Conservation (phyloP, 2,329 filamentous ascomycete species). For the Kalmusia sp. region DNA sequence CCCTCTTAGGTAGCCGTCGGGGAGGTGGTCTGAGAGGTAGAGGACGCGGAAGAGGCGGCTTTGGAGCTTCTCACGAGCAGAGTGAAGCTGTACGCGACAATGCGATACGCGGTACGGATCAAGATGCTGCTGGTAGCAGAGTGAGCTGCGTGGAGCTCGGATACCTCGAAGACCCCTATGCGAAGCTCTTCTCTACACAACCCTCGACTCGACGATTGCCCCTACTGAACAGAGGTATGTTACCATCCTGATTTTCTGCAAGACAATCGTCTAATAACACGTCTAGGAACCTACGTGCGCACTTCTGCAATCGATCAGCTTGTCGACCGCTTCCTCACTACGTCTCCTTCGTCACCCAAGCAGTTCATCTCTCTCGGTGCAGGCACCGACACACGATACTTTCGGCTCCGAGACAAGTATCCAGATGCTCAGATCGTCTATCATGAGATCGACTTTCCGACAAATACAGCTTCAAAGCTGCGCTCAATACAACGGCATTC, state of each 20-base stretch:
- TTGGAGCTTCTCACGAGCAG: constrained; percentile 32
- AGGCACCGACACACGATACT: constrained; percentile 89
- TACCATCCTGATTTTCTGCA: neutral
- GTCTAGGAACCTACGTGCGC: constrained; percentile 85
- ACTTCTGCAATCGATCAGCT: constrained; percentile 83
- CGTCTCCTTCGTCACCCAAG: constrained; percentile 51
- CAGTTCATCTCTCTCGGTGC: constrained; percentile 94
- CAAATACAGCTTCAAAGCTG: constrained; percentile 74
- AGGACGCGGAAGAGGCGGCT: constrained; percentile 48
- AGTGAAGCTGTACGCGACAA: constrained; percentile 65
- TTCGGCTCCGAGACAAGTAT: constrained; percentile 69
- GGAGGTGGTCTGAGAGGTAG: constrained; percentile 56
- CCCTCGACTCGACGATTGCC: constrained; percentile 73
- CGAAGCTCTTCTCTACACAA: constrained; percentile 69
- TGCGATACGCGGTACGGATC: constrained; percentile 86
- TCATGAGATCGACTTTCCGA: constrained; percentile 90
- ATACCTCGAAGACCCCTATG: constrained; percentile 85
- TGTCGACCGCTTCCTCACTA: constrained; percentile 72
- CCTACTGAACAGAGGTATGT: constrained; percentile 87
- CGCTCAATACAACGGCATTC: constrained; percentile 43
- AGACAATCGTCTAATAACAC: constrained; percentile 2
- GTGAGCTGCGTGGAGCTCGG: constrained; percentile 86
- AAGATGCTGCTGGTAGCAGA: constrained; percentile 86
- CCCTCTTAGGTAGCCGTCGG: constrained; percentile 61
- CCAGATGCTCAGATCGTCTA: constrained; percentile 67